phyloP scores from a whole-genome alignment of 2,329 filamentous ascomycete genomes.

The Mariannaea sp. region DNA sequence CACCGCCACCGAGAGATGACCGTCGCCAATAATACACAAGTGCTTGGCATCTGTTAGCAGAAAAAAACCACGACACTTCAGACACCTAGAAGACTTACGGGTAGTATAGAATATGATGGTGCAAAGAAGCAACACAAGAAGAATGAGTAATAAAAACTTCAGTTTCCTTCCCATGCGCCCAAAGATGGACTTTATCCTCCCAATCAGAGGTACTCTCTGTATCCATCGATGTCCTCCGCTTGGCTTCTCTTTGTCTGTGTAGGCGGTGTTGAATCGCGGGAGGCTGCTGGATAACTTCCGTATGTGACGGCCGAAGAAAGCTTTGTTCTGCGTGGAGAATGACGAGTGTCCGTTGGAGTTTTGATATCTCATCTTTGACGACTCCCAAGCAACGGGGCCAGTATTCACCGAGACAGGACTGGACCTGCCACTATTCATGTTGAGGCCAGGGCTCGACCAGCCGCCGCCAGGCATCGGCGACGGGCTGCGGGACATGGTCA shows the following conservation, averaged over 20 bases:
- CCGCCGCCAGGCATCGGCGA: constrained; percentile 84
- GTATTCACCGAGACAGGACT: constrained; percentile 66
- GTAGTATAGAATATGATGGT: constrained; percentile 72
- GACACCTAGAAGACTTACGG: constrained; percentile 47
- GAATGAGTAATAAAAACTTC: constrained; percentile 65
- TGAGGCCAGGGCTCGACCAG: constrained; percentile 84
- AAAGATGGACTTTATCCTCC: constrained; percentile 52
- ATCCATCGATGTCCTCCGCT: constrained; percentile 62
- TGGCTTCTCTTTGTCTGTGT: constrained; percentile 79
- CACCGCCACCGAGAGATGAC: constrained; percentile 75
- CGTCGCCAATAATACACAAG: constrained; percentile 70
- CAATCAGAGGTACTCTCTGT: constrained; percentile 52
- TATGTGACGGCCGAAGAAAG: constrained; percentile 86
- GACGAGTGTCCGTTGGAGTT: constrained; percentile 76
- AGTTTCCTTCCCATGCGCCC: constrained; percentile 65
- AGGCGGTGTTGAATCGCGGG: constrained; percentile 70
- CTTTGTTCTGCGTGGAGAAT: constrained; percentile 79
- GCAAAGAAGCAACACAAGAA: constrained; percentile 63
- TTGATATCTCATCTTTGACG: constrained; percentile 76
- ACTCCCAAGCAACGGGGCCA: constrained; percentile 76
- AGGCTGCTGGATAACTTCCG: constrained; percentile 79
- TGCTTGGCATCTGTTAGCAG: constrained; percentile 44
- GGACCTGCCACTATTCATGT: constrained; percentile 71
- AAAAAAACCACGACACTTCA: background rate
- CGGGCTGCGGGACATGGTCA: constrained; percentile 87